Evolutionary conservation across 2,329 filamentous ascomycete species (phyloP).

Genomic region (Trichoderma koningii): DNA sequence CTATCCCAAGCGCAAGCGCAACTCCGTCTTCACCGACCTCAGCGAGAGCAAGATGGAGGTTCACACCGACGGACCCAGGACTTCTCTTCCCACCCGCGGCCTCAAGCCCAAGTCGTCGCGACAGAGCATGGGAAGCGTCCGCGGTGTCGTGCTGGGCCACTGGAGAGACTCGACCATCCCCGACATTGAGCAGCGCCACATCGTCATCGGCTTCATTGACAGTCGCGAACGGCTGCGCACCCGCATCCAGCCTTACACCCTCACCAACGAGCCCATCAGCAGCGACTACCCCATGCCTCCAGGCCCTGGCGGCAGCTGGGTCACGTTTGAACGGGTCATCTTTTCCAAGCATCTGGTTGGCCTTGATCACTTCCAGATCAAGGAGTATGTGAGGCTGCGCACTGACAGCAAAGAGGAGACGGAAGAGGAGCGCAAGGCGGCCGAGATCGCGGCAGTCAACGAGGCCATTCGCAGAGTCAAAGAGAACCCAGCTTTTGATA

Average conservation of each 20-base stretch:
- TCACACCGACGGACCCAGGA: conserved; percentile 39
- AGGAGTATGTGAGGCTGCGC: conserved; percentile 63
- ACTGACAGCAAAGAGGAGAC: conserved; percentile 41
- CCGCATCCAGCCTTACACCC: conserved; percentile 55
- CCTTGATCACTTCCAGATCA: conserved; percentile 59
- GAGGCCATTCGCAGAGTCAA: conserved; percentile 51
- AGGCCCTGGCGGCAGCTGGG: conserved; percentile 64
- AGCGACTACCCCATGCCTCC: conserved; percentile 54
- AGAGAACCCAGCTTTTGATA: conserved; percentile 48
- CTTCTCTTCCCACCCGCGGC: conserved; percentile 30
- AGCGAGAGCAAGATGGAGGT: conserved; percentile 52
- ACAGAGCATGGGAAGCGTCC: conserved; percentile 40
- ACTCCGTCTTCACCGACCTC: conserved; percentile 52
- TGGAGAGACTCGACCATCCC: conserved; percentile 62
- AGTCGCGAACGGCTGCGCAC: conserved; percentile 62
- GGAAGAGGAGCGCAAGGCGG: conserved; percentile 43
- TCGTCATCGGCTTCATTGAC: conserved; percentile 64
- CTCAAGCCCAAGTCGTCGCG: conserved; percentile 37
- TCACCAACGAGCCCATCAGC: conserved; percentile 50
- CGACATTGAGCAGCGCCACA: conserved; percentile 54
- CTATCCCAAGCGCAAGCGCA: conserved; percentile 59
- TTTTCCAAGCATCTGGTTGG: conserved; percentile 60
- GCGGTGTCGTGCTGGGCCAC: conserved; percentile 57
- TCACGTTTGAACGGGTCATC: conserved; percentile 62
- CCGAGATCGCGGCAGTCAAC: conserved; percentile 48